Conservation (phyloP, 1,284 basidiomycete genomes). For the Agroathelia rolfsii region DNA sequence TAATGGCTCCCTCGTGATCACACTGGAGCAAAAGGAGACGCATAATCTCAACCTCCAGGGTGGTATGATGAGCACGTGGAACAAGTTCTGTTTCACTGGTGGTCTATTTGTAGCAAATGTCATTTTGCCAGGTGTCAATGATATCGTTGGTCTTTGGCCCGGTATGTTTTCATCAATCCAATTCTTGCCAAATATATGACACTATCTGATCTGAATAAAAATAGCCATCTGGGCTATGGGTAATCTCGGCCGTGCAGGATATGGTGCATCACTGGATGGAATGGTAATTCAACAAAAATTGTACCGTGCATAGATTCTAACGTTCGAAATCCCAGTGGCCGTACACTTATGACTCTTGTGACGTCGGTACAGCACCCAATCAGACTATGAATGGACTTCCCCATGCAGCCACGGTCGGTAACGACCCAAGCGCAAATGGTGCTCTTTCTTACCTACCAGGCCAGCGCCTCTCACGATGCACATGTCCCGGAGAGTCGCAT, state of each 20-base stretch:
- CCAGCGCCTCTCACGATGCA: conserved; percentile 50
- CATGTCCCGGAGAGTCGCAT: conserved; percentile 73
- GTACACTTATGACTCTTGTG: conserved; percentile 42
- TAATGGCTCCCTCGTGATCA: conserved; percentile 74
- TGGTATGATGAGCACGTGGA: conserved; percentile 70
- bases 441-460: conserved; percentile 39
- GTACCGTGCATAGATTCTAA: too few relatives aligned
- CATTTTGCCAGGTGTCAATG: conserved; percentile 72
- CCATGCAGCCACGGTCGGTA: conserved; percentile 28
- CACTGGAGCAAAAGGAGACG: conserved; percentile 51
- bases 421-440: conserved; percentile 23
- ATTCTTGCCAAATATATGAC: background rate
- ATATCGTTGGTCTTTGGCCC: conserved; percentile 43
- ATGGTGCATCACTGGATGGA: conserved; percentile 39
- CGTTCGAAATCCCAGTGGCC: conserved; percentile 25
- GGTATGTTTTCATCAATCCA: too few relatives aligned
- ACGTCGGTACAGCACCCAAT: conserved; percentile 49
- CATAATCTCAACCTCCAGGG: conserved; percentile 73
- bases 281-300: conserved; percentile 21
- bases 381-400: conserved; percentile 32
- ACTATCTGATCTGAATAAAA: background rate
- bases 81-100: conserved; percentile 93
- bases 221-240: conserved; percentile 60
- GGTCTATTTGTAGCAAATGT: conserved; percentile 66
- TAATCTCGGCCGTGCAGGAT: conserved; percentile 43